These are phyloP conservation scores for Babesia ovata DNA, from an alignment of 169 alveolate genomes.

Conservation along the genomic window DNA sequence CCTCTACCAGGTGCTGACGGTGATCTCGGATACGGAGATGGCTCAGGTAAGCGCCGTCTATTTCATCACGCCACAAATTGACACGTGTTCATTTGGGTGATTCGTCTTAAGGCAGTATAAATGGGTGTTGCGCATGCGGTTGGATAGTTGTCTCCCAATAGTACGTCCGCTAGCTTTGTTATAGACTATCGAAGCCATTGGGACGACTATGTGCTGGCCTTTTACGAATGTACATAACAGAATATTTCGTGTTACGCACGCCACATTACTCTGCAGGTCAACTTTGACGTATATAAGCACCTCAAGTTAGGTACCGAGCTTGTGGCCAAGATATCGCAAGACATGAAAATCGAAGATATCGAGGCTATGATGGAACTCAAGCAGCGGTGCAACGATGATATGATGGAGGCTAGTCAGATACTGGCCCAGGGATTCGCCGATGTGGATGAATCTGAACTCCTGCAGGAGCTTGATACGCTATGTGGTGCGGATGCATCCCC, in stretches of 20 bases:
- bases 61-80: background rate
- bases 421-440: background rate
- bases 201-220: too few species aligned
- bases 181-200: too few species aligned
- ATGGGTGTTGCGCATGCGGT: too few species aligned
- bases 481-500: background rate
- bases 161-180: too few species aligned
- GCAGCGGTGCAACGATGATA: conserved; percentile 25
- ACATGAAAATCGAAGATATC: conserved; percentile 25
- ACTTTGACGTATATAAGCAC: conserved; percentile 35
- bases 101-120: too few species aligned
- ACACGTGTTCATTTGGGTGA: too few species aligned
- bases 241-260: too few species aligned
- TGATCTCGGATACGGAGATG: conserved; percentile 61
- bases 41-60: conserved; percentile 34
- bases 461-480: conserved; percentile 55
- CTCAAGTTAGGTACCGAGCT: conserved; percentile 49
- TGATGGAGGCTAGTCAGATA: conserved; percentile 8
- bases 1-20: conserved; percentile 25
- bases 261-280: conserved; percentile 19
- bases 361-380: conserved; percentile 30
- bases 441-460: conserved; percentile 25
- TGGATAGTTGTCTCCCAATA: too few species aligned
- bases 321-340: conserved; percentile 14
- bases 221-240: too few species aligned